Base-by-base conservation (phyloP, 495 filamentous ascomycete genomes). In the Aspergillus ostianus region DNA sequence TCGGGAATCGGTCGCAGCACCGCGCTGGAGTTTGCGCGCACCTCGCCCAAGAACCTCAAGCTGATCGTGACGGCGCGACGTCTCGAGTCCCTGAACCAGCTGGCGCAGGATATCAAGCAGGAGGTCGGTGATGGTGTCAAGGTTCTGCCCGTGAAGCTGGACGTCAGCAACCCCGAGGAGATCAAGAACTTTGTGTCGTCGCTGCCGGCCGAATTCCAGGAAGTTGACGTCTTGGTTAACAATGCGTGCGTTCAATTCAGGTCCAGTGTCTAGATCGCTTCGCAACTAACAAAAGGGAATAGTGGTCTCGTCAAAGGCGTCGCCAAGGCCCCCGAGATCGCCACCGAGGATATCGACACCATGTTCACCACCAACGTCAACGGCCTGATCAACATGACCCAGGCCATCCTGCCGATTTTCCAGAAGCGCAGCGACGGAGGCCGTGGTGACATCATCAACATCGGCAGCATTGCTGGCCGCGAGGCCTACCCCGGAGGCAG, bases 321-420 rank as follows among this genome's bases (percentile, higher is more conserved):
- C 51, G 94, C 90, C 20, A 86, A 91, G 70, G 91, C 92, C 1
- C 92, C 92, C 56, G 82, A 90, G 50, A 97, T 98, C 69, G 80
- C 75, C 30, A 80, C 90, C 66, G 87, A 87, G 60, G 93, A 98
- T 79, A 88, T 97, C 61, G 80, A 88, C 64, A 69, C 85, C 73
- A 97, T 98, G 93, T 87, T 97, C 66, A 75, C 83, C 51, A 97
- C 94, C 53, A 98, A 98, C 74, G 93, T 97, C 51, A 92, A 86
- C 3, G 94, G 94, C 18, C 80, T 98, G 21, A 95, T 98, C 78
- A 90, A 92, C 80, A 94, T 98, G 90, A 98, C 94, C 7, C 94
- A 98, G 79, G 91, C 90, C 29, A 77, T 97, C 51, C 82, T 98
- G 19, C 84, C 87, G 19, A 87, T 92, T 71, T 96, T 92, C 82